Evolutionary conservation across 495 filamentous ascomycete genomes (phyloP).

Genomic region (Aspergillus campestris): DNA sequence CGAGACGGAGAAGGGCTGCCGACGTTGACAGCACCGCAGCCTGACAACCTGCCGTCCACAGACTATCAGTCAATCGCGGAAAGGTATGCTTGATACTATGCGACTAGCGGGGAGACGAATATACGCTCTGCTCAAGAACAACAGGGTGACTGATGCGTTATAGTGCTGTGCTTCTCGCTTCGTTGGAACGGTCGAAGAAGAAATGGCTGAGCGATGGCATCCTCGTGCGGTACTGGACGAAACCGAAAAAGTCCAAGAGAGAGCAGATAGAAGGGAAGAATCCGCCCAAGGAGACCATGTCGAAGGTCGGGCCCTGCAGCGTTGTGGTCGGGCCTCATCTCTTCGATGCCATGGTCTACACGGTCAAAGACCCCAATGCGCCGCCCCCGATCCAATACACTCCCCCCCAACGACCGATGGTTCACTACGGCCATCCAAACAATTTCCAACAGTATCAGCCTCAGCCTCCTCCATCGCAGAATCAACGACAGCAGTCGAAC

Average conservation of each 20-base stretch:
- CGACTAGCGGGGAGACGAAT: not conserved
- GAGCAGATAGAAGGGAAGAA: constrained; percentile 63
- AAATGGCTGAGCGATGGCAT: constrained; percentile 86
- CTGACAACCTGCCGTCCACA: constrained; percentile 48
- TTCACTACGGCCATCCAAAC: constrained; percentile 63
- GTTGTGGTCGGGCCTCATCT: constrained; percentile 86
- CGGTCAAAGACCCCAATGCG: constrained; percentile 63
- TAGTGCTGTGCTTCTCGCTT: constrained; percentile 77
- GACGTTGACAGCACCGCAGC: constrained; percentile 60
- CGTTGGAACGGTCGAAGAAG: constrained; percentile 73
- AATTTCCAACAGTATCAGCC: constrained; percentile 41
- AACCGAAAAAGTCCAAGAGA: constrained; percentile 75
- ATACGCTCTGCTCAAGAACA: not conserved
- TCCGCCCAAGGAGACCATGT: constrained; percentile 80
- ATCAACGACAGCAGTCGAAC: constrained; percentile 16
- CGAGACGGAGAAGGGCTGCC: constrained; percentile 65
- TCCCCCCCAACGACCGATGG: constrained; percentile 48
- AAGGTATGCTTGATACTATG: constrained; percentile 45
- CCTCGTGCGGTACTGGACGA: constrained; percentile 90
- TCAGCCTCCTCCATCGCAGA: constrained; percentile 36
- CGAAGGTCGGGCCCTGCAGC: constrained; percentile 68
- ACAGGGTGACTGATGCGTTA: not conserved
- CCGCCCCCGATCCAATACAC: constrained; percentile 40
- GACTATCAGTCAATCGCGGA: constrained; percentile 80
- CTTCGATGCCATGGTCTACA: constrained; percentile 80